Conservation (phyloP, 805 yeast genomes). For the Suhomyces tanzawaensis region DNA sequence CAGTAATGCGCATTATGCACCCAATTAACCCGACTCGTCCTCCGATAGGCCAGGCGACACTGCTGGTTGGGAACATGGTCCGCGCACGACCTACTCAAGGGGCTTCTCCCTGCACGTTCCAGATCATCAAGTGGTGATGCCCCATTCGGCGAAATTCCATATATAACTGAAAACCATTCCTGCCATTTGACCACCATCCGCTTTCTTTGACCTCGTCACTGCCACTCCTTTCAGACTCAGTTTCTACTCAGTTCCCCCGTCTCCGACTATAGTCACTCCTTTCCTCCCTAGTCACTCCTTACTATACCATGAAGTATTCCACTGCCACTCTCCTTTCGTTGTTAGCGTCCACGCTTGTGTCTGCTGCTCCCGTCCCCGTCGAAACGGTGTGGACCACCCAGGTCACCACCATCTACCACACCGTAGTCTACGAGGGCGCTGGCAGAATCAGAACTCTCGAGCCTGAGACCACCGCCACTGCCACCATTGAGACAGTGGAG, state of each 20-base stretch:
- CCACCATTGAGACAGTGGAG: slow-evolving; percentile 13
- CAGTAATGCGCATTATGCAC: too few relatives aligned
- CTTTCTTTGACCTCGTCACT: neutral
- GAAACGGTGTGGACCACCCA: slow-evolving; percentile 24
- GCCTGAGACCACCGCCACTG: slow-evolving; percentile 4
- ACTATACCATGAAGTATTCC: slow-evolving; percentile 17
- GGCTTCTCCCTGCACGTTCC: too few relatives aligned
- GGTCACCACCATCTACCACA: slow-evolving; percentile 16
- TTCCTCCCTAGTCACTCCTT: slow-evolving; percentile 3
- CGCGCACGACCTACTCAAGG: too few relatives aligned
- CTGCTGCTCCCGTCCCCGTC: slow-evolving; percentile 25
- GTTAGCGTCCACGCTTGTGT: slow-evolving; percentile 11
- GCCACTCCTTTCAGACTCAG: neutral
- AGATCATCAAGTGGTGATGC: too few relatives aligned
- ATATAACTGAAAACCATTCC: too few relatives aligned
- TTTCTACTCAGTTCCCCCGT: neutral
- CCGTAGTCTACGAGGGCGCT: slow-evolving; percentile 14
- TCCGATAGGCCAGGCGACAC: too few relatives aligned
- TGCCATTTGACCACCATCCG: too few relatives aligned
- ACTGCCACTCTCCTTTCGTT: slow-evolving; percentile 15
- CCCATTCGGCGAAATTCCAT: too few relatives aligned
- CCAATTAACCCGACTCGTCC: too few relatives aligned
- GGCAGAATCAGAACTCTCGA: slow-evolving; percentile 6
- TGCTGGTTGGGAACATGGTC: too few relatives aligned
- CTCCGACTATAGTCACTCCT: slow-evolving; percentile 8